Evolutionary conservation across 768 basidiomycete species (phyloP).

Genomic region (Calocera cornea): DNA sequence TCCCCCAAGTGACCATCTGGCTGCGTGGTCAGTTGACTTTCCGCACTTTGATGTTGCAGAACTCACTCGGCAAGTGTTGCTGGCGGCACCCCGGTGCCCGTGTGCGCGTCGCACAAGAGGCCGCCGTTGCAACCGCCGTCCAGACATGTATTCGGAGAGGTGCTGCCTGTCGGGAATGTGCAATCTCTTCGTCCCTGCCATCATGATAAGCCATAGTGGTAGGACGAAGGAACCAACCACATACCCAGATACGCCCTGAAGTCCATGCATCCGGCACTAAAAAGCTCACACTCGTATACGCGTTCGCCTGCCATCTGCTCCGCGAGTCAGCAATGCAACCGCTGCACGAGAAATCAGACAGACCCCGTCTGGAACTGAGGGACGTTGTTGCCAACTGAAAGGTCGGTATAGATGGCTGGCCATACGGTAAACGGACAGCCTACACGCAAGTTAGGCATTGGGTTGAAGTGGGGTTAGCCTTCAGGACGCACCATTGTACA

Average conservation of each 20-base stretch:
- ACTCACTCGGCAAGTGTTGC: constrained; percentile 58
- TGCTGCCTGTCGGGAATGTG: neutral
- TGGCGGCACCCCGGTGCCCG: constrained; percentile 54
- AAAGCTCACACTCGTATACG: neutral
- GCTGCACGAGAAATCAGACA: neutral
- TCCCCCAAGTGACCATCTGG: neutral
- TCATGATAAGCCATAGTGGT: neutral
- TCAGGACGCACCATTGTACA: neutral
- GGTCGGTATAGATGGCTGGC: neutral
- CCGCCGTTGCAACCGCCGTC: constrained; percentile 30
- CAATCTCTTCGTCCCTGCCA: neutral
- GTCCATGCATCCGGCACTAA: neutral
- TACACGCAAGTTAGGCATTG: neutral
- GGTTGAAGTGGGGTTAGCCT: neutral
- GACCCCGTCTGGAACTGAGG: neutral
- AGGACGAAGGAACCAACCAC: neutral
- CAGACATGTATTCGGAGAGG: neutral
- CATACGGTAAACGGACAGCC: neutral
- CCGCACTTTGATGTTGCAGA: constrained; percentile 19
- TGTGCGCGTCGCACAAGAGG: constrained; percentile 38
- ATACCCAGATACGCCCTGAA: neutral
- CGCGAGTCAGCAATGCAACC: neutral
- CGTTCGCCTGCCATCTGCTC: neutral
- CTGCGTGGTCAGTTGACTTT: neutral
- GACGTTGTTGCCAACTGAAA: neutral